A percentile compares a stretch with the other conserved stretches of the same genome.
Evolutionary conservation across 345 rosid genomes (phyloP).

Genomic region (Mercurialis annua): DNA sequence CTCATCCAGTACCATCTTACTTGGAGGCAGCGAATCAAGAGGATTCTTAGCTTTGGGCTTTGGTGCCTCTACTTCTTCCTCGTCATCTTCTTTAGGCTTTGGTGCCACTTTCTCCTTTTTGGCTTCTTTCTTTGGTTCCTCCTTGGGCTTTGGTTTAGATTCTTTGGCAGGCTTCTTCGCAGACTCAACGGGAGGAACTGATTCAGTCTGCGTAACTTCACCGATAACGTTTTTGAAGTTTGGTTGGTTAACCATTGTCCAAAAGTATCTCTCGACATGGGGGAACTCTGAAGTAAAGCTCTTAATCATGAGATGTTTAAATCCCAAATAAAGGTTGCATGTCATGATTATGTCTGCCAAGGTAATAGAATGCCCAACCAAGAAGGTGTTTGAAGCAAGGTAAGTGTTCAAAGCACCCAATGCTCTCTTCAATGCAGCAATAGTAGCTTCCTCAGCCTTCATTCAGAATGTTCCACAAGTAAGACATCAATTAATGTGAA

Average conservation of each 20-base stretch:
- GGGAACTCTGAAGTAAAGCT: conserved; percentile 83
- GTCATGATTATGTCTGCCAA: conserved; percentile 76
- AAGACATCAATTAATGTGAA: neutral
- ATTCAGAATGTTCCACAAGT: neutral
- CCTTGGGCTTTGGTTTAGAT: conserved; percentile 69
- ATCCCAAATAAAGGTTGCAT: conserved; percentile 68
- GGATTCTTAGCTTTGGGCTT: conserved; percentile 76
- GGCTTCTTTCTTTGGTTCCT: conserved; percentile 56
- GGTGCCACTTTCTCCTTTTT: conserved; percentile 65
- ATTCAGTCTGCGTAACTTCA: conserved; percentile 73
- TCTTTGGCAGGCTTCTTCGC: conserved; percentile 59
- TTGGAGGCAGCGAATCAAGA: conserved; percentile 86
- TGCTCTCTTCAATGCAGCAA: conserved; percentile 72
- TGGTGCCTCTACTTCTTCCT: conserved; percentile 39
- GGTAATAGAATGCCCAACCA: conserved; percentile 85
- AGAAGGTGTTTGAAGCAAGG: conserved; percentile 71
- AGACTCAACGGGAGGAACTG: conserved; percentile 49
- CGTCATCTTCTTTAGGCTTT: conserved; percentile 55
- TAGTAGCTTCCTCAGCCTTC: conserved; percentile 79
- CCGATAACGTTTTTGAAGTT: conserved; percentile 76
- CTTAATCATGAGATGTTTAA: conserved; percentile 54
- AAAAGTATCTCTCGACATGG: conserved; percentile 93
- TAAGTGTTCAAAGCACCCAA: conserved; percentile 68
- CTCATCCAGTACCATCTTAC: conserved; percentile 85
- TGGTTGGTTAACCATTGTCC: conserved; percentile 94